Evolutionary conservation across 306 rosid species (phyloP), one percentile per base, ranked within the genome.

Genomic region (Casuarina cunninghamiana): DNA sequence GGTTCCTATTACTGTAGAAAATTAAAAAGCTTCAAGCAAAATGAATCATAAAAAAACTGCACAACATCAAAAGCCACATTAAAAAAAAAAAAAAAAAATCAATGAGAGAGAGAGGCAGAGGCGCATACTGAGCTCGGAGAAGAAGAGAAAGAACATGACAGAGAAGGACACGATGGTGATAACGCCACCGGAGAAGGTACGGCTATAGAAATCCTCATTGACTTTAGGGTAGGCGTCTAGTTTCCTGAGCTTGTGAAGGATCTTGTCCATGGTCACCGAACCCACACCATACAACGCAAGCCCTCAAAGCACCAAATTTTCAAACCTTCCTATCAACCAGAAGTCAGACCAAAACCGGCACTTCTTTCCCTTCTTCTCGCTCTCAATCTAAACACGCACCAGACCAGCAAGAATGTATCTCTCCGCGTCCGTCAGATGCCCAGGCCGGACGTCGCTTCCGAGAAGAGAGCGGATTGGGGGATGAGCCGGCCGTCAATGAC

Each of bases 161-260:
- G 88, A 44, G 76, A 90, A 89, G 73, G 98, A 89, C 12, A 88
- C 84, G 65, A 94, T 54, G 69, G 98, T 94, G 82, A 94, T 84
- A n/a, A 94, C 19, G 17, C 98, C 98, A 9, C 98, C 98, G 73
- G 98, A 86, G 73, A 94, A 89, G 6, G 97, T 90, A 9, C 98
- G 98, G 74, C 73, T 89, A 78, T 84, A 90, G 78, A 90, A 94
- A 85, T 94, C 98, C 62, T 94, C 98, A 76, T 94, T 94, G 84
- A 94, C 84, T 90, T 94, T 94, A 19, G 98, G 98, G 86, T 91
- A 91, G 2, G 96, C 98, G 16, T 94, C 98, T 84, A 94, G 87
- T 83, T 87, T 89, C n/a, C 94, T 89, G n/a, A 94, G 96, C 91
- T 85, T 90, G 77, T 74, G 77, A 63, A 94, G 77, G 73, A 90